phyloP scores from a whole-genome alignment of 2,329 filamentous ascomycete genomes.

The Ophiobolus disseminans region DNA sequence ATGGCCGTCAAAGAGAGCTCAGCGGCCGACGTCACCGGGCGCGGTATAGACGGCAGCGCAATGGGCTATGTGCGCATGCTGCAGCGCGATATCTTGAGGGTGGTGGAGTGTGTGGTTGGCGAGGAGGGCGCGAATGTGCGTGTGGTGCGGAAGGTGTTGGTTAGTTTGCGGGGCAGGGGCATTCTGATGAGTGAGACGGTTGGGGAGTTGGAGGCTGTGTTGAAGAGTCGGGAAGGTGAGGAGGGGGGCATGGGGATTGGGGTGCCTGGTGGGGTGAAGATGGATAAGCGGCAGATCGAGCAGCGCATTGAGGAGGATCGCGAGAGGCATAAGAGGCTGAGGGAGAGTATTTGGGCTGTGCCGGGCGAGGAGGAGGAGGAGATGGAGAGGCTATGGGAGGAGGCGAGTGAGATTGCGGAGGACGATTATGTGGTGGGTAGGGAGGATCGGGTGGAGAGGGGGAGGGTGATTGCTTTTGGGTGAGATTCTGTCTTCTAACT shows the following conservation, averaged over 20 bases:
- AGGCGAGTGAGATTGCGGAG: constrained; percentile 83
- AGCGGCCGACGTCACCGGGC: constrained; percentile 74
- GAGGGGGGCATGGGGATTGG: constrained; percentile 45
- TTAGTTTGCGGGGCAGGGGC: constrained; percentile 71
- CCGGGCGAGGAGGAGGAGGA: constrained; percentile 68
- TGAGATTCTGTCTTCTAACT: too few relatives aligned
- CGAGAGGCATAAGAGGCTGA: constrained; percentile 87
- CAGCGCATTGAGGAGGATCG: constrained; percentile 97
- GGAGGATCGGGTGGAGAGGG: constrained; percentile 72
- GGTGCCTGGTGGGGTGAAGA: constrained; percentile 55
- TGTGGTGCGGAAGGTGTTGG: constrained; percentile 82
- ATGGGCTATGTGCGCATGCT: constrained; percentile 91
- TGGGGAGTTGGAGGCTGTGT: constrained; percentile 78
- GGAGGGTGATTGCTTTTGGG: constrained; percentile 54
- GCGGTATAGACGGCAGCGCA: constrained; percentile 67
- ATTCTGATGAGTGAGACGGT: constrained; percentile 80
- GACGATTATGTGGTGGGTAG: constrained; percentile 80
- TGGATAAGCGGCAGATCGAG: constrained; percentile 90
- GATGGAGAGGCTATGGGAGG: constrained; percentile 82
- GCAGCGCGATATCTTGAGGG: constrained; percentile 86
- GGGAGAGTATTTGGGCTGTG: constrained; percentile 94
- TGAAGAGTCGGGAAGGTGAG: constrained; percentile 75
- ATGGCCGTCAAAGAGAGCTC: constrained; percentile 78
- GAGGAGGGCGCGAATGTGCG: constrained; percentile 90
- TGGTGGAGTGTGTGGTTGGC: constrained; percentile 93